Evolutionary conservation across 164 flowering plant species (phyloP).

Genomic region (Macadamia tetraphylla): DNA sequence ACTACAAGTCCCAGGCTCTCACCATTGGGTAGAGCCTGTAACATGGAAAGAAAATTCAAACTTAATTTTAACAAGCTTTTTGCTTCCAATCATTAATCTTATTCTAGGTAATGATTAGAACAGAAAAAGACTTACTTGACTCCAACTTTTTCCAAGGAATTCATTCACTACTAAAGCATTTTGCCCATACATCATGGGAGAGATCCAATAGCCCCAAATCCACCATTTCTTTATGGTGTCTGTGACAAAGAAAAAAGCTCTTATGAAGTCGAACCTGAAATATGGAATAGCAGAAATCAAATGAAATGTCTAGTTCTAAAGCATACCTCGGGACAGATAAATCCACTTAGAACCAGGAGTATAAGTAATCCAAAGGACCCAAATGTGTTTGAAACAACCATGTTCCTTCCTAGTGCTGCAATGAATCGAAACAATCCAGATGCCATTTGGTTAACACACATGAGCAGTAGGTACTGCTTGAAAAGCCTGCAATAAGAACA

Average conservation of each 20-base stretch:
- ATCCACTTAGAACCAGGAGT: slow-evolving; percentile 40
- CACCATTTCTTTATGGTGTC: slow-evolving; percentile 52
- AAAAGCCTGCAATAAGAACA: slow-evolving; percentile 34
- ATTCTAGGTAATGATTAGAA: background rate
- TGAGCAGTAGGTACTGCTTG: slow-evolving; percentile 38
- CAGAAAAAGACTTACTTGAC: slow-evolving; percentile 19
- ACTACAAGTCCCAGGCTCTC: slow-evolving; percentile 23
- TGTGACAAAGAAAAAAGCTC: slow-evolving; percentile 7
- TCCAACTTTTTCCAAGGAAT: slow-evolving; percentile 45
- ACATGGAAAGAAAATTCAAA: background rate
- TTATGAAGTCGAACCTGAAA: too few relatives aligned
- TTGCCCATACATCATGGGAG: slow-evolving; percentile 50
- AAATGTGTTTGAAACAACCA: slow-evolving; percentile 48
- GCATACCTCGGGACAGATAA: slow-evolving; percentile 44
- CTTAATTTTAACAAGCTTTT: background rate
- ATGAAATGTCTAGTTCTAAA: too few relatives aligned
- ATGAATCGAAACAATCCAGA: slow-evolving; percentile 41
- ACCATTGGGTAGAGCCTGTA: slow-evolving; percentile 14
- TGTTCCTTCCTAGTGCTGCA: slow-evolving; percentile 40
- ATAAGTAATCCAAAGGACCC: slow-evolving; percentile 39
- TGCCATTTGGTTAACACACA: slow-evolving; percentile 49
- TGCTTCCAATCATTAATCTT: too few relatives aligned
- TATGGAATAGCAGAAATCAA: too few relatives aligned
- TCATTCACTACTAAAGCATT: slow-evolving; percentile 45
- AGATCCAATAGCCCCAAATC: slow-evolving; percentile 57